phyloP scores from a whole-genome alignment of 495 filamentous ascomycete species.

The Xylaria grammica region DNA sequence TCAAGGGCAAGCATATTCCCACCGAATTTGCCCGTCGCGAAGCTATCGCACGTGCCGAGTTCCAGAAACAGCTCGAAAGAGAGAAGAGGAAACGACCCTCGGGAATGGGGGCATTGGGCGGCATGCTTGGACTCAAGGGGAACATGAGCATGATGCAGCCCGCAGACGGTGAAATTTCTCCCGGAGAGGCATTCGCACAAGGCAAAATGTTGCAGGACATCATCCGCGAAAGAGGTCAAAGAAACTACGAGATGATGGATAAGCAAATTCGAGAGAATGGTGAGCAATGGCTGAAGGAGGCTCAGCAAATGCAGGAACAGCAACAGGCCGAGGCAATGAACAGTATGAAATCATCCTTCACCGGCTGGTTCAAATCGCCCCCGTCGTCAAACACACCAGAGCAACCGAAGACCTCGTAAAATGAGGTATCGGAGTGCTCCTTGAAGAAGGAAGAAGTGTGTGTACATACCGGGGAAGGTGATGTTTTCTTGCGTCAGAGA shows the following conservation, averaged over 20 bases:
- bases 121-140: slow-evolving; percentile 76
- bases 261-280: slow-evolving; percentile 88
- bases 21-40: slow-evolving; percentile 89
- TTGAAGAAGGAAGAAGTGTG: slow-evolving; percentile 1
- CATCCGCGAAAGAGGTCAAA: slow-evolving; percentile 86
- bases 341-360: slow-evolving; percentile 65
- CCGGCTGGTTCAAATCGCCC: slow-evolving; percentile 52
- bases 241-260: slow-evolving; percentile 87
- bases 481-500: slow-evolving; percentile 15
- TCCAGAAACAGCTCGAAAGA: slow-evolving; percentile 74
- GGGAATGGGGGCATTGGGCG: slow-evolving; percentile 67
- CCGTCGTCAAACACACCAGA: slow-evolving; percentile 8
- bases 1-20: slow-evolving; percentile 84
- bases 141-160: slow-evolving; percentile 57
- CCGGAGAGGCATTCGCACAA: slow-evolving; percentile 75
- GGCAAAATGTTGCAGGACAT: slow-evolving; percentile 96
- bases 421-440: neutral
- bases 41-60: slow-evolving; percentile 76
- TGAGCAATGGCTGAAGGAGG: slow-evolving; percentile 92
- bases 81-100: slow-evolving; percentile 66
- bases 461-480: slow-evolving; percentile 10
- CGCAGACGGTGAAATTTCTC: slow-evolving; percentile 69
- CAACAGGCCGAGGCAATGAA: slow-evolving; percentile 87
- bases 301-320: slow-evolving; percentile 83
- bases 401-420: slow-evolving; percentile 20